Base-by-base conservation (phyloP, 306 rosid genomes). In the Hylodesmum podocarpum region DNA sequence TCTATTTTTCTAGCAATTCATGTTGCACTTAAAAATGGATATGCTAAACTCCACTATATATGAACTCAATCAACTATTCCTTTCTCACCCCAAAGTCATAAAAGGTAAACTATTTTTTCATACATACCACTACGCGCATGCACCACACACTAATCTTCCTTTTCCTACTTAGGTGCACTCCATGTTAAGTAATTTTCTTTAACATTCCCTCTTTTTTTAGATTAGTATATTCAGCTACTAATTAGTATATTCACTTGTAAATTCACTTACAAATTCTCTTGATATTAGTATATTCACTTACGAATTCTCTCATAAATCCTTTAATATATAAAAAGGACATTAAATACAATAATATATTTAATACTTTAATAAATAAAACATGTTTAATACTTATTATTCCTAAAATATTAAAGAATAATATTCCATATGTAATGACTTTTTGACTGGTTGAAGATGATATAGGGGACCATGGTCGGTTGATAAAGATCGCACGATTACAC, bases 1-100 rank as follows among this genome's bases (percentile, higher is more conserved):
- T 70, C 71, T 21, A n/a, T 55, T 24, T 54, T 50, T 24, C 3
- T 66, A 8, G 22, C 25, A 16, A 43, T 27, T 8, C 11, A 53
- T 2, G 31, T 63, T 71, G 65, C 50, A 33, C 66, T 71, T 40
- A 50, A 54, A 37, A 54, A 54, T 27, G 29, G 11, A 77, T 6
- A 66, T 40, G 29, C 15, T 28, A 15, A 53, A 28, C 22, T 41
- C 75, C 44, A 66, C 75, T 66, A 16, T 31, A 1, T 0, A 53
- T 12, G n/a, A n/a, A n/a, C n/a, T n/a, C 1, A 6, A 51, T 37
- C 37, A 1, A 43, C 66, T 40, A 41, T 67, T 77, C 69, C 76
- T 77, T 67, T 67, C 61, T 40, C 76, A 54, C 75, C 75, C 40
- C 19, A 37, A 77, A 77, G 81, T 77, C 81, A 41, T 67, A 70